Evolutionary conservation across 2,329 filamentous ascomycete species (phyloP).

Genomic region (Moelleriella libera): DNA sequence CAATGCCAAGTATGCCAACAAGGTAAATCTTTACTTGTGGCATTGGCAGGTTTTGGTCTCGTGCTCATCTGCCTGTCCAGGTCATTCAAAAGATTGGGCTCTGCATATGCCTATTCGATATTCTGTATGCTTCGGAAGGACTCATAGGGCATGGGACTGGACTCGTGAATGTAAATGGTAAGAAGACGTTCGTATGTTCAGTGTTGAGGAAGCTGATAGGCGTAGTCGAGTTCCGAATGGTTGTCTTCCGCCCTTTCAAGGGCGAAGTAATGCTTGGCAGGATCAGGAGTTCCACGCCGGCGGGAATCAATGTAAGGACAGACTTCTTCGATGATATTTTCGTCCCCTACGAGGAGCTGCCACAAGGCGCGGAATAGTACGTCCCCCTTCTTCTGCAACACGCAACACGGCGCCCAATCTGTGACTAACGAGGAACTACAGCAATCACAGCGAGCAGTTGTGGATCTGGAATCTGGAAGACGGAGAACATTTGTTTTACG

Average conservation of each 20-base stretch:
- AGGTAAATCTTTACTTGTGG: slow-evolving; percentile 30
- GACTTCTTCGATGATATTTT: slow-evolving; percentile 94
- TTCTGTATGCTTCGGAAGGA: slow-evolving; percentile 80
- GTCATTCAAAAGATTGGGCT: slow-evolving; percentile 89
- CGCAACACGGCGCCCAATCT: neutral
- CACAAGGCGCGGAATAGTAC: slow-evolving; percentile 64
- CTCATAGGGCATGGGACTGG: slow-evolving; percentile 87
- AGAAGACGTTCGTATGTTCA: slow-evolving; percentile 4
- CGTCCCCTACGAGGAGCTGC: slow-evolving; percentile 59
- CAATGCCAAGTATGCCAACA: slow-evolving; percentile 93
- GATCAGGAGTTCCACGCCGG: slow-evolving; percentile 59
- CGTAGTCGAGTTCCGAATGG: slow-evolving; percentile 77
- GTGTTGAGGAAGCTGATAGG: neutral
- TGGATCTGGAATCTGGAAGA: slow-evolving; percentile 71
- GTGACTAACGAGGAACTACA: slow-evolving; percentile 16
- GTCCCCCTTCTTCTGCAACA: slow-evolving; percentile 11
- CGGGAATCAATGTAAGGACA: slow-evolving; percentile 65
- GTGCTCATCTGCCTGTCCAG: slow-evolving; percentile 19
- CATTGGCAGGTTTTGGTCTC: neutral
- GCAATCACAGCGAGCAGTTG: slow-evolving; percentile 59
- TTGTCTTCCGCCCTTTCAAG: slow-evolving; percentile 93
- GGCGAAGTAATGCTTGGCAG: slow-evolving; percentile 79
- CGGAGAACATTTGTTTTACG: slow-evolving; percentile 66
- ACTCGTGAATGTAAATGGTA: slow-evolving; percentile 87
- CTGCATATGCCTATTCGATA: slow-evolving; percentile 84